These are phyloP conservation scores for Cryptococcus maquisensis DNA, from an alignment of 1,284 basidiomycete genomes.

Conservation along the genomic window DNA sequence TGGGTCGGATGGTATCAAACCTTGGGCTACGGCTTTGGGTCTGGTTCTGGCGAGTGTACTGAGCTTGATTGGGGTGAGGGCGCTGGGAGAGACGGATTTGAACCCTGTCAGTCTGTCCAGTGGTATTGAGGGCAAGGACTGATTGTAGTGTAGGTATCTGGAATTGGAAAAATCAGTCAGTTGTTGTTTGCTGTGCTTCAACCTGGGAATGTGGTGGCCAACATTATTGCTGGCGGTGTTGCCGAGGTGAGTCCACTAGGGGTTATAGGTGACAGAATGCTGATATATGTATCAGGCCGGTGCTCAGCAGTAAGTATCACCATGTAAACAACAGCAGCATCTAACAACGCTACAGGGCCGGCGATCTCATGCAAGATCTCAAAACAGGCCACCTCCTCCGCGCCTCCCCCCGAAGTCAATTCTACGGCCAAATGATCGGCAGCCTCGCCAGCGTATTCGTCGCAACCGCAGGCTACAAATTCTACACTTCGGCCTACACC, in stretches of 20 bases:
- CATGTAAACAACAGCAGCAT: not conserved
- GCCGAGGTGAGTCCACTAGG: slow-evolving; percentile 57
- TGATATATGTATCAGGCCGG: slow-evolving; percentile 57
- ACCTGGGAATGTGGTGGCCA: slow-evolving; percentile 89
- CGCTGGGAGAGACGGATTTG: slow-evolving; percentile 86
- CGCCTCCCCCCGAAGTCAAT: slow-evolving; percentile 81
- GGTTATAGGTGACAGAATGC: not conserved
- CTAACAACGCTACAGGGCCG: slow-evolving; percentile 59
- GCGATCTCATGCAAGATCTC: slow-evolving; percentile 96
- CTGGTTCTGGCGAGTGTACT: slow-evolving; percentile 77
- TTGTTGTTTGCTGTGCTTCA: slow-evolving; percentile 90
- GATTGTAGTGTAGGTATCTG: slow-evolving; percentile 57
- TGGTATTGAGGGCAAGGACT: not conserved
- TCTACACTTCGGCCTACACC: slow-evolving; percentile 81
- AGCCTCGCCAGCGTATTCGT: slow-evolving; percentile 82
- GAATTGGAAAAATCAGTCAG: slow-evolving; percentile 91
- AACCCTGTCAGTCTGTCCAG: slow-evolving; percentile 59
- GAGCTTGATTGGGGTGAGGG: slow-evolving; percentile 83
- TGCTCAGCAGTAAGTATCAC: slow-evolving; percentile 70
- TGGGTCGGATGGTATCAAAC: slow-evolving; percentile 81
- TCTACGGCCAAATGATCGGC: slow-evolving; percentile 83
- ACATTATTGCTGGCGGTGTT: slow-evolving; percentile 93
- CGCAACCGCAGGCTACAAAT: slow-evolving; percentile 77
- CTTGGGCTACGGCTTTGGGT: slow-evolving; percentile 86
- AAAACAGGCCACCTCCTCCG: slow-evolving; percentile 89